Conservation (phyloP, 345 rosid genomes). For the Hibiscus syriacus region DNA sequence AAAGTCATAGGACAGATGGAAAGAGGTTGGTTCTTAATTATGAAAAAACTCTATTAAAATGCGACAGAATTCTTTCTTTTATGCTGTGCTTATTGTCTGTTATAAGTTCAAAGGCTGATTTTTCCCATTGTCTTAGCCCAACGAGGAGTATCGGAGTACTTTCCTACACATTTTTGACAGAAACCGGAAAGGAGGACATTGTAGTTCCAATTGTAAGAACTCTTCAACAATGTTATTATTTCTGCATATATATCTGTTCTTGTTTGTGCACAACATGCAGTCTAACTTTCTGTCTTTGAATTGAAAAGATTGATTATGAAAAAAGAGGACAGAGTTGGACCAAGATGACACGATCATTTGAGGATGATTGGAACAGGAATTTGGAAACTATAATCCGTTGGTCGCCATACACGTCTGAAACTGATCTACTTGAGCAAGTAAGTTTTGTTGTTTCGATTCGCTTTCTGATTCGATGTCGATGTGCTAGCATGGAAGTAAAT, state of each 20-base stretch:
- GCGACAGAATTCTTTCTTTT: too few species aligned
- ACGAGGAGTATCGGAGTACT: slow-evolving; percentile 66
- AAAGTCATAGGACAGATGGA: slow-evolving; percentile 35
- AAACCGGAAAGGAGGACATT: slow-evolving; percentile 58
- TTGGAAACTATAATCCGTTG: slow-evolving; percentile 46
- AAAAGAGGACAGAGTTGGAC: slow-evolving; percentile 35
- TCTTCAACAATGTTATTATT: not conserved
- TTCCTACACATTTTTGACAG: slow-evolving; percentile 59
- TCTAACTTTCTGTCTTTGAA: not conserved
- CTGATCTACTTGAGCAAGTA: slow-evolving; percentile 51
- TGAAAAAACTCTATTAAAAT: not conserved
- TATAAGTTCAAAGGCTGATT: not conserved
- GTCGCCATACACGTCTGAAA: slow-evolving; percentile 56
- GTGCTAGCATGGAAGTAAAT: not conserved
- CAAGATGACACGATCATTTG: slow-evolving; percentile 32
- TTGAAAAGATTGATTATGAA: slow-evolving; percentile 53
- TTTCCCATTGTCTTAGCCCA: slow-evolving; percentile 18
- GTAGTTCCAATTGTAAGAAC: slow-evolving; percentile 71
- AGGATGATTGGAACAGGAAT: slow-evolving; percentile 43
- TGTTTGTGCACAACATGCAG: not conserved
- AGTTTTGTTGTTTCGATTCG: not conserved
- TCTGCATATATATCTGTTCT: not conserved
- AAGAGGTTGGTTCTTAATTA: slow-evolving; percentile 24
- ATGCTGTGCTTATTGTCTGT: not conserved
- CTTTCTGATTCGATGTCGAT: not conserved